Evolutionary conservation across 129 eudicot species (phyloP), one percentile per base, ranked within the genome.

Genomic region (Cynara cardunculus): DNA sequence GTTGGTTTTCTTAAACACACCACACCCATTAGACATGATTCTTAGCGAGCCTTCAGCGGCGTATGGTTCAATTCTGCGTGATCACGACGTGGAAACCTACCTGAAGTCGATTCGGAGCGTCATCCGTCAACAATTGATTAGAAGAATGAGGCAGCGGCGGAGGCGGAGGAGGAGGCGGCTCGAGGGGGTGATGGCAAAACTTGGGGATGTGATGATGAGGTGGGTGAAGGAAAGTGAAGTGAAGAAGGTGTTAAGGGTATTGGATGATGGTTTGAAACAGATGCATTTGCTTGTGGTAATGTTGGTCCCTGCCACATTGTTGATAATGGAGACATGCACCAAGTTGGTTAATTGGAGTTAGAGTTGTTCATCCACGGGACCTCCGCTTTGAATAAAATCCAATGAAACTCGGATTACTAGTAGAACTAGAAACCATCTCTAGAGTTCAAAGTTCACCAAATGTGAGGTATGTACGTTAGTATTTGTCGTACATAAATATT

Each of bases 51-150:
- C 92, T 7, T 76, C 78, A 0, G 82, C 97, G 0, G 86, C 97
- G 0, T 94, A 94, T 78, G 97, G 93, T 14, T 77, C 88, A 1
- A 90, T 94, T 25, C 87, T 82, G 24, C 87, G 96, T 21, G 98
- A 94, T 72, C 97, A 94, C 35, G 98, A 94, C 78, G 88, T 94
- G 84, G 83, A 84, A 82, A 88, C 93, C 2, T 90, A 94, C 82
- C 72, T 89, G 13, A 87, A 67, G 61, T 86, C 97, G 0, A 85
- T 94, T 6, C 85, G 94, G 34, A 83, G 69, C 35, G 91, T 94
- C 34, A 84, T 94, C 72, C 87, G 93, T n/a, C 97, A 86, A 44
- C 93, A 94, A 73, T 89, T 91, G 62, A 87, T 84, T 19, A 86
- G 90, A 64, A 88, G 84, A 46, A 84, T 82, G 46, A 84, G 69